Conservation (phyloP, 2,329 filamentous ascomycete genomes). For the Diplodia scrobiculata region DNA sequence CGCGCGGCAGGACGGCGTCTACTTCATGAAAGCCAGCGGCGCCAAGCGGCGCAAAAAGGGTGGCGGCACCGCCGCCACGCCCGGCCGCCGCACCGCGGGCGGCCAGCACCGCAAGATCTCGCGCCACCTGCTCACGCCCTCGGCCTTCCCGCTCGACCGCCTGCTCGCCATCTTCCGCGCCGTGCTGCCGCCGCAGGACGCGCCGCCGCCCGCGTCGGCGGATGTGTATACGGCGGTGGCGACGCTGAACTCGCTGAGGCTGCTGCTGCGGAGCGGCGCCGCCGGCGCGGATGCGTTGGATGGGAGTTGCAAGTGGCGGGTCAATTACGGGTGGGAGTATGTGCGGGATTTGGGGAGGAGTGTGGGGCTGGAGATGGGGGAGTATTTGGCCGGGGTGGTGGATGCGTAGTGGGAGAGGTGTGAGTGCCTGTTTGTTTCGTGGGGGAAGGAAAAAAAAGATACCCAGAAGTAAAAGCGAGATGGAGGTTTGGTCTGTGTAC, state of each 20-base stretch:
- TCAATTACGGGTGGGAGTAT: slow-evolving; percentile 78
- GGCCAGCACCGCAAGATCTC: slow-evolving; percentile 66
- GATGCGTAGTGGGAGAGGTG: background rate
- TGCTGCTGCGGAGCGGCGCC: slow-evolving; percentile 67
- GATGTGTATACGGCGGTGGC: slow-evolving; percentile 62
- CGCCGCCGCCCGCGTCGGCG: slow-evolving; percentile 45
- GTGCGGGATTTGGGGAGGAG: slow-evolving; percentile 69
- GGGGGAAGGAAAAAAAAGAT: background rate
- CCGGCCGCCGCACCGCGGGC: slow-evolving; percentile 26
- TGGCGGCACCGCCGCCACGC: slow-evolving; percentile 31
- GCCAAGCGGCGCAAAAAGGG: slow-evolving; percentile 42
- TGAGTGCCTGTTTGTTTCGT: too few species aligned
- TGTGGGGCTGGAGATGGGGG: slow-evolving; percentile 75
- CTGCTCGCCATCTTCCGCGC: slow-evolving; percentile 76
- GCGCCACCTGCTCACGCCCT: slow-evolving; percentile 73
- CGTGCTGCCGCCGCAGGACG: slow-evolving; percentile 48
- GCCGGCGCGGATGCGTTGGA: slow-evolving; percentile 58
- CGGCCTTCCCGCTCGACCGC: slow-evolving; percentile 75
- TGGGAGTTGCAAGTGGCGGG: slow-evolving; percentile 66
- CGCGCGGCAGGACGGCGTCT: slow-evolving; percentile 68
- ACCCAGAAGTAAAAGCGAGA: background rate
- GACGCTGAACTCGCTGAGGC: slow-evolving; percentile 69
- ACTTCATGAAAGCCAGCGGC: slow-evolving; percentile 72
- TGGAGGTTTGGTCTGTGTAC: background rate
- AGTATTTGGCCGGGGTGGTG: slow-evolving; percentile 49